These are phyloP conservation scores for Solanum appendiculatum DNA, from an alignment of 257 asterid genomes.

Conservation along the genomic window DNA sequence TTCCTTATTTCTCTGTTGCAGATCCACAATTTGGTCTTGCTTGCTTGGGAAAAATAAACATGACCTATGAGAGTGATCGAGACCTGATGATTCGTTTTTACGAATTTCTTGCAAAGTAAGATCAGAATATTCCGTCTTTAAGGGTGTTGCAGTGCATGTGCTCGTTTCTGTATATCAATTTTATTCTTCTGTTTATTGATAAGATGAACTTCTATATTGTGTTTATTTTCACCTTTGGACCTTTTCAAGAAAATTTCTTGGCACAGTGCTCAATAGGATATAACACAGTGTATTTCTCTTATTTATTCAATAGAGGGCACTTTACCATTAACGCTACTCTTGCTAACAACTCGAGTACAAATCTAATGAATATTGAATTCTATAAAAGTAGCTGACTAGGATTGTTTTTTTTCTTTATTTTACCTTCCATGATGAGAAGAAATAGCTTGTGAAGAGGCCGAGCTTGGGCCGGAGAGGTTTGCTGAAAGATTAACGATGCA, in stretches of 20 bases:
- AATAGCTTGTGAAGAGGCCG: constrained; percentile 90
- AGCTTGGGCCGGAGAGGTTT: constrained; percentile 69
- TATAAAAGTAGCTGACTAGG: not conserved
- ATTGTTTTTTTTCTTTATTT: not conserved
- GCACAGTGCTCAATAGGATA: no score
- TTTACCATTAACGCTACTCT: not conserved
- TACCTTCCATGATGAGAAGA: constrained; percentile 57
- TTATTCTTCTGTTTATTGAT: no score
- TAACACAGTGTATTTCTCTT: not conserved
- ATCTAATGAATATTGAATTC: not conserved
- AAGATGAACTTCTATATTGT: no score
- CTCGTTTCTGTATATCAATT: not conserved
- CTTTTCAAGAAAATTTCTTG: no score
- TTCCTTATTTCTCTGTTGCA: constrained; percentile 21
- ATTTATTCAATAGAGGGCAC: not conserved
- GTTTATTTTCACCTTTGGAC: no score
- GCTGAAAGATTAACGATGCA: constrained; percentile 52
- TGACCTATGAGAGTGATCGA: constrained; percentile 61
- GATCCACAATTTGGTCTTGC: constrained; percentile 80
- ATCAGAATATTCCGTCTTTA: not conserved
- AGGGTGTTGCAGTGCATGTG: not conserved
- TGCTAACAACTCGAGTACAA: not conserved
- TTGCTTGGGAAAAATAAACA: constrained; percentile 71
- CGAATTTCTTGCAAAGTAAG: constrained; percentile 77
- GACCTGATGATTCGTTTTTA: constrained; percentile 78